These are phyloP conservation scores for Camillea tinctor DNA, from an alignment of 2,329 filamentous ascomycete species.

Conservation along the genomic window DNA sequence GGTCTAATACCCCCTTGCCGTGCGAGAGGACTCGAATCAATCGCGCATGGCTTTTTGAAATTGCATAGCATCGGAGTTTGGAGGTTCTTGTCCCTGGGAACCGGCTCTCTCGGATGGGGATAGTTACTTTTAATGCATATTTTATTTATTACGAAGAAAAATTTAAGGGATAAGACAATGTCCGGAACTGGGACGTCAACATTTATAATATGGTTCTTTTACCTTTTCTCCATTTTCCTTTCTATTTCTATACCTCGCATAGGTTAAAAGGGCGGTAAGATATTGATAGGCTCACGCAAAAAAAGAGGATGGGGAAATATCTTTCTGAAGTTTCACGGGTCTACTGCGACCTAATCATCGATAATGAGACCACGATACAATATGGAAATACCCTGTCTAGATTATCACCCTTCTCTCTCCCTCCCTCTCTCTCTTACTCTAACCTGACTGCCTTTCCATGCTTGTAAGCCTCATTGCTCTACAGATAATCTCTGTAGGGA, in stretches of 20 bases:
- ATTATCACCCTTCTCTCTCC: conserved; percentile 22
- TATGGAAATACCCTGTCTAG: conserved; percentile 25
- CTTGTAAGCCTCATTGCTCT: conserved; percentile 3
- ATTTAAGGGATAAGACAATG: not conserved
- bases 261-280: conserved; percentile 8
- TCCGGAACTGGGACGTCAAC: not conserved
- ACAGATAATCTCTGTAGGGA: not conserved
- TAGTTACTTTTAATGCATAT: conserved; percentile 2
- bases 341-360: conserved; percentile 11
- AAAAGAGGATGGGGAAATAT: conserved; percentile 4
- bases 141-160: not conserved
- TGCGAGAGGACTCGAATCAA: not conserved
- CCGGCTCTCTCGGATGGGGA: conserved; percentile 1
- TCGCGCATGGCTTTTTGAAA: conserved; percentile 6
- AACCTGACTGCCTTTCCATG: conserved; percentile 7
- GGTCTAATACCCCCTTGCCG: conserved; percentile 11
- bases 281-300: conserved; percentile 16
- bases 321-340: conserved; percentile 7
- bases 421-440: conserved; percentile 21
- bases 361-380: conserved; percentile 21
- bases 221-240: too few relatives aligned
- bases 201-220: too few relatives aligned
- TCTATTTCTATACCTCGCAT: not conserved
- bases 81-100: conserved; percentile 6
- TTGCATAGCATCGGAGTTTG: conserved; percentile 34